Percentiles rank a stretch among this genome's conserved stretches.
phyloP scores from a whole-genome alignment of 2,329 filamentous ascomycete genomes.

The Fusarium burgessii region DNA sequence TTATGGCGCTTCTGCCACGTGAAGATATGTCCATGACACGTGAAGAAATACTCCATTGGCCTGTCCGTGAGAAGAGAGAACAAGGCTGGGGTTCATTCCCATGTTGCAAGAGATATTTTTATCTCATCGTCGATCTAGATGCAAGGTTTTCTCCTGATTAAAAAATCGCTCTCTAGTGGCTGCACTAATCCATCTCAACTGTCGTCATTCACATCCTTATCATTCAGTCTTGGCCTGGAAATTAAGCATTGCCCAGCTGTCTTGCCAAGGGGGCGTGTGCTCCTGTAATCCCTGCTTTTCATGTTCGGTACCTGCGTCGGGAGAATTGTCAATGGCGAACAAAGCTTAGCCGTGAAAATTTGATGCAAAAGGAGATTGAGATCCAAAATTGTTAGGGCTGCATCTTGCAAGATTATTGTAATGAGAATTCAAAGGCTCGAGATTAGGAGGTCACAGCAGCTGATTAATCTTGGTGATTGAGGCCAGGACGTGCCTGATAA shows the following conservation, averaged over 20 bases:
- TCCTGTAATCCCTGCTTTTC: background rate
- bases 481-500: slow-evolving; percentile 8
- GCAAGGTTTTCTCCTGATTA: background rate
- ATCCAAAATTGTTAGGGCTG: background rate
- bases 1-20: background rate
- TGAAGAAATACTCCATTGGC: background rate
- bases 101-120: slow-evolving; percentile 18
- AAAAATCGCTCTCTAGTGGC: slow-evolving; percentile 10
- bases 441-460: background rate
- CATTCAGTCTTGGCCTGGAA: slow-evolving; percentile 20
- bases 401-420: slow-evolving; percentile 20
- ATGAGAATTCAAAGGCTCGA: background rate
- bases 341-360: slow-evolving; percentile 1
- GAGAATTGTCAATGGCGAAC: background rate
- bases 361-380: slow-evolving; percentile 2
- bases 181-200: slow-evolving; percentile 14
- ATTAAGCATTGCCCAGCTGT: slow-evolving; percentile 33
- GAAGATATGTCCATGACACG: background rate
- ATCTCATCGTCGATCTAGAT: slow-evolving; percentile 21
- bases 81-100: background rate
- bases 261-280: slow-evolving; percentile 13
- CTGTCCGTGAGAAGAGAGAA: background rate
- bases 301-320: slow-evolving; percentile 24
- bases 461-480: background rate
- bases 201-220: slow-evolving; percentile 1